Evolutionary conservation across 441 rosid genomes (phyloP).

Genomic region (Capsella rubella): DNA sequence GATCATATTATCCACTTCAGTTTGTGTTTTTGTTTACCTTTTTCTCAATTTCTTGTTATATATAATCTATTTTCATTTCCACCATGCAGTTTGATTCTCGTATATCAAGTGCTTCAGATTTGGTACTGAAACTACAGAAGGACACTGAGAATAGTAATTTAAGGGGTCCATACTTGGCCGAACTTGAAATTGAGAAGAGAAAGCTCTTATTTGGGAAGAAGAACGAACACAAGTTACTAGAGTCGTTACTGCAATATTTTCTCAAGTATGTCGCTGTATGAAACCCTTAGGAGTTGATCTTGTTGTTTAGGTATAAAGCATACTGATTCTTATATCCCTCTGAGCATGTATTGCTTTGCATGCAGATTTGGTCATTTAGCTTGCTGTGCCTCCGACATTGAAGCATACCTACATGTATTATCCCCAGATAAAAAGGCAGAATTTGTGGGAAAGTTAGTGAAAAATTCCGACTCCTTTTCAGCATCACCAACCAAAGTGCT

Average conservation of each 20-base stretch:
- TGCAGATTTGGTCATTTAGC: constrained; percentile 97
- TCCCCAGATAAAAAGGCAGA: constrained; percentile 62
- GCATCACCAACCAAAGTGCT: constrained; percentile 64
- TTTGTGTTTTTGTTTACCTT: constrained; percentile 8
- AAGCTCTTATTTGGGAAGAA: constrained; percentile 76
- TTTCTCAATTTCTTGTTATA: constrained; percentile 14
- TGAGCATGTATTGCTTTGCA: constrained; percentile 42
- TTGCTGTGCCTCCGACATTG: constrained; percentile 87
- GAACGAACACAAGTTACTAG: constrained; percentile 63
- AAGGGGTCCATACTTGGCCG: constrained; percentile 83
- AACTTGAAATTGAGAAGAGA: constrained; percentile 89
- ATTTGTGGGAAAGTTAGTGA: constrained; percentile 62
- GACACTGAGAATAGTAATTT: constrained; percentile 55
- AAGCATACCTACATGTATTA: constrained; percentile 74
- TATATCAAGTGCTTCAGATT: constrained; percentile 67
- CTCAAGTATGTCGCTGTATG: constrained; percentile 54
- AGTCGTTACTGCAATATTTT: constrained; percentile 73
- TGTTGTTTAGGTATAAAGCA: constrained; percentile 13
- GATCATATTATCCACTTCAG: constrained; percentile 36
- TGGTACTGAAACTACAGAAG: constrained; percentile 71
- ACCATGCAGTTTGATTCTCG: constrained; percentile 83
- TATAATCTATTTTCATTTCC: constrained; percentile 37
- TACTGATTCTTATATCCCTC: constrained; percentile 16
- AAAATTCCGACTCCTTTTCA: constrained; percentile 49
- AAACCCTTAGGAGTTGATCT: constrained; percentile 24